These are phyloP conservation scores for Filobasidium uniguttulatum DNA, from an alignment of 1,284 basidiomycete species.

Conservation along the genomic window DNA sequence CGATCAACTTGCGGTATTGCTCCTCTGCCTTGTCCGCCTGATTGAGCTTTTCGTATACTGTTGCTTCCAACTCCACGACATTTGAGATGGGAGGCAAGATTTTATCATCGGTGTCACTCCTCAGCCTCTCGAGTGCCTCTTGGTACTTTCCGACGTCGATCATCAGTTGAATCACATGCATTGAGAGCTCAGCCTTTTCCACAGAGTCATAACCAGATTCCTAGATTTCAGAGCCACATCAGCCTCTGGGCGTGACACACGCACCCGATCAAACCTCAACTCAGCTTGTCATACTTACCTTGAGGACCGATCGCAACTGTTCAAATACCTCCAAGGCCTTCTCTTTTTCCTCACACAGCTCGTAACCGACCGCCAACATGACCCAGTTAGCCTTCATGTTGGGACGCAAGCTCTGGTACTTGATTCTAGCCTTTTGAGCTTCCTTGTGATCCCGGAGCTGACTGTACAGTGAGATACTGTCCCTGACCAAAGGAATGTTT, in stretches of 20 bases:
- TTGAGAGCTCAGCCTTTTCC: slow-evolving; percentile 71
- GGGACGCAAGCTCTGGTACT: slow-evolving; percentile 66
- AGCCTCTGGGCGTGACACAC: too few species aligned
- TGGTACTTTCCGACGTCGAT: slow-evolving; percentile 52
- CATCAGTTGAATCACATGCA: slow-evolving; percentile 68
- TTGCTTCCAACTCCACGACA: slow-evolving; percentile 60
- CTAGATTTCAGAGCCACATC: slow-evolving; percentile 44
- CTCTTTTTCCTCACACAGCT: slow-evolving; percentile 59
- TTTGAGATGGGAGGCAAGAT: slow-evolving; percentile 57
- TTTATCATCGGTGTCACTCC: slow-evolving; percentile 50
- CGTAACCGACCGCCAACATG: slow-evolving; percentile 73
- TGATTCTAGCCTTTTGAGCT: slow-evolving; percentile 70
- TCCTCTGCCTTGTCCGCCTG: slow-evolving; percentile 54
- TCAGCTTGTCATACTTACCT: slow-evolving; percentile 46
- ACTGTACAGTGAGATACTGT: slow-evolving; percentile 77
- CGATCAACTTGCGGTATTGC: slow-evolving; percentile 65
- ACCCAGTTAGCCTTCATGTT: slow-evolving; percentile 82
- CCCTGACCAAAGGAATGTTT: slow-evolving; percentile 84
- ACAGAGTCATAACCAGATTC: slow-evolving; percentile 46
- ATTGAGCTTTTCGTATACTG: slow-evolving; percentile 53
- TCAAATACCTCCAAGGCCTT: slow-evolving; percentile 65
- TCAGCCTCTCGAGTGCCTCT: slow-evolving; percentile 47
- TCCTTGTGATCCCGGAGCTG: slow-evolving; percentile 74
- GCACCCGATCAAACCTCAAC: too few species aligned
- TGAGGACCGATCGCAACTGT: slow-evolving; percentile 40